Evolutionary conservation across 768 basidiomycete genomes (phyloP).

Genomic region (Boletus eberwhitei): DNA sequence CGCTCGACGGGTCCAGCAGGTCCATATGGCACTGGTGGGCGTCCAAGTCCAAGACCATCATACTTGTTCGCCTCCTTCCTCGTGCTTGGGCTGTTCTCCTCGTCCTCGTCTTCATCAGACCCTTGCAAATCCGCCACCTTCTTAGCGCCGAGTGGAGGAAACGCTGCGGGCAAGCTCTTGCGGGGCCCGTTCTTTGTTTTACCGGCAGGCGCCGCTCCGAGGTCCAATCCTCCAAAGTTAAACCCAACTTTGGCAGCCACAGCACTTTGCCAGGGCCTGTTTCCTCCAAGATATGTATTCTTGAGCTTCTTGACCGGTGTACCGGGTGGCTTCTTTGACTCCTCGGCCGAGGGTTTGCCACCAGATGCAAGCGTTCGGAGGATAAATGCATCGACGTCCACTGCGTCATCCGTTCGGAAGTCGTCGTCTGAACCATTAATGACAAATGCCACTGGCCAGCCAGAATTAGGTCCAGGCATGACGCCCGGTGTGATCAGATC

Average conservation of each 20-base stretch:
- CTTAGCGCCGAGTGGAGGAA: conserved; percentile 43
- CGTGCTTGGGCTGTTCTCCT: conserved; percentile 59
- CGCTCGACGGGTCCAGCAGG: conserved; percentile 37
- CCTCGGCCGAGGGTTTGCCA: conserved; percentile 43
- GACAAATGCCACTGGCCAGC: conserved; percentile 55
- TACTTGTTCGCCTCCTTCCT: conserved; percentile 53
- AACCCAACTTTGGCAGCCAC: conserved; percentile 63
- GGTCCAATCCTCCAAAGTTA: conserved; percentile 42
- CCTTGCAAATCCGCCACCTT: conserved; percentile 31
- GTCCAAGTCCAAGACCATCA: conserved; percentile 63
- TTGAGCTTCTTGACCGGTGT: conserved; percentile 79
- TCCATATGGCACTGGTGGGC: conserved; percentile 38
- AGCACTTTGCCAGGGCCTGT: conserved; percentile 80
- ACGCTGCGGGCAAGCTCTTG: conserved; percentile 75
- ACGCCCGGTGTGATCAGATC: conserved; percentile 69
- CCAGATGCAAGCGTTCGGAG: conserved; percentile 61
- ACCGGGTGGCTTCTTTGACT: conserved; percentile 64
- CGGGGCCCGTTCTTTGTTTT: conserved; percentile 53
- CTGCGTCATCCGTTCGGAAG: conserved; percentile 23
- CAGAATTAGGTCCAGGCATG: conserved; percentile 49
- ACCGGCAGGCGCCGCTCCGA: conserved; percentile 33
- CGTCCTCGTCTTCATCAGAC: conserved; percentile 63
- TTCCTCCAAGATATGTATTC: conserved; percentile 52
- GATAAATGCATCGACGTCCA: conserved; percentile 69
- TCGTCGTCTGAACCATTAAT: conserved; percentile 43